Evolutionary conservation across 78 protist species (phyloP), one percentile per base, ranked within the genome.

Genomic region (Dictyostelium firmibasis): DNA sequence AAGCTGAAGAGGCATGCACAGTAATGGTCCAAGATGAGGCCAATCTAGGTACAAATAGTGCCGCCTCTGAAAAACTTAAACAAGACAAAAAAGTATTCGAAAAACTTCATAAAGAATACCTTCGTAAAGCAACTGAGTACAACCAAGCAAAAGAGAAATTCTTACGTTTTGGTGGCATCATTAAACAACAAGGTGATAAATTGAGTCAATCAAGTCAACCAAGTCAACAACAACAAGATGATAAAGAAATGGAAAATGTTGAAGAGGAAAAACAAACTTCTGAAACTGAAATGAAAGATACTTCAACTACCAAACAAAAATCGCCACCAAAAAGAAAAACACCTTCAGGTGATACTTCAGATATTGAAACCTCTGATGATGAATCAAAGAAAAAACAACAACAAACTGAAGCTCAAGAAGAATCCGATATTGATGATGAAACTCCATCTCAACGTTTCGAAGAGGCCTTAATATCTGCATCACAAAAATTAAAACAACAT

Each of bases 141-240:
- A 81, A 89, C 20, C 25, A 69, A 70, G 86, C 60, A 9, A 89
- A 70, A 33, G 81, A 69, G 2, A 78, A 11, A 20, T 81, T 81
- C 10, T 47, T 81, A 25, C 84, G 38, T 33, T 41, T 38, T n/a
- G 92, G 92, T 77, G 92, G 92, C 38, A 16, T 36, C 13, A 86
- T 86, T 57, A 76, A 16, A 23, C 79, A 33, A 72, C 77, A 69
- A 69, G 18, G 38, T 29, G 38, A 27, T 35, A 3, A 14, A 76
- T 20, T 7, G 38, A 18, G 82, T 29, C 43, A 77, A 25, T 16
- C 20, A 53, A 9, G 82, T 27, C 60, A 53, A n/a, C 43, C 69
- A 69, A 27, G 29, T 10, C 16, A n/a, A 25, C 44, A 16, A 72
- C 23, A 11, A 29, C n/a, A n/a, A n/a, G n/a, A n/a, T n/a, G 78